These are phyloP conservation scores for Hypocrella siamensis DNA, from an alignment of 2,329 filamentous ascomycete species.

Conservation along the genomic window DNA sequence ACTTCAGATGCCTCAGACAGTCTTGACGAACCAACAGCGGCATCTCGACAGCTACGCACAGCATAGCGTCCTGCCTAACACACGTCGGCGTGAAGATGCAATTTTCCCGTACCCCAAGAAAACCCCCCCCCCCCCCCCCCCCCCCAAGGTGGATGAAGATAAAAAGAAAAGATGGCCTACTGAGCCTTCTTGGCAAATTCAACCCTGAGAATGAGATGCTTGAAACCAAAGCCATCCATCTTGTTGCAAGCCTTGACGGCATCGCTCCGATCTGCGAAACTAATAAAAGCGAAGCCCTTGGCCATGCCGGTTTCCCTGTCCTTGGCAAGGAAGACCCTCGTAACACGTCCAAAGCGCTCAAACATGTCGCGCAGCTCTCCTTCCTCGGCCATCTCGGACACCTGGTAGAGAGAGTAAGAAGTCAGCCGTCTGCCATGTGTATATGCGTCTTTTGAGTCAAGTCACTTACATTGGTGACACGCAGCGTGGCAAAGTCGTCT, in stretches of 20 bases:
- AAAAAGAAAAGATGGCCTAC: slow-evolving; percentile 14
- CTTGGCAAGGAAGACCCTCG: slow-evolving; percentile 93
- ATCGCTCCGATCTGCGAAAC: slow-evolving; percentile 78
- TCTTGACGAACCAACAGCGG: no score
- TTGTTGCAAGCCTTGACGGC: slow-evolving; percentile 88
- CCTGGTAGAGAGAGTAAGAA: slow-evolving; percentile 30
- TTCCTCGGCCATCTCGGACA: slow-evolving; percentile 95
- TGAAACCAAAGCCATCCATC: slow-evolving; percentile 92
- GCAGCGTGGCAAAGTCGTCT: slow-evolving; percentile 88
- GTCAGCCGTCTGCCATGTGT: neutral
- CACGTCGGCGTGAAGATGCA: no score
- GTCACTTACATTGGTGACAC: slow-evolving; percentile 83
- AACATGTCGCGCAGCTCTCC: slow-evolving; percentile 93
- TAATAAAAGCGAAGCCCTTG: slow-evolving; percentile 99
- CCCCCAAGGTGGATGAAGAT: neutral
- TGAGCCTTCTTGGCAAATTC: slow-evolving; percentile 70
- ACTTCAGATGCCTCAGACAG: no score
- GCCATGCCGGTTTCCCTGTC: slow-evolving; percentile 90
- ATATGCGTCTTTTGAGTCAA: neutral
- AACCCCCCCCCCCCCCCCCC: slow-evolving; percentile 3
- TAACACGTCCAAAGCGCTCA: slow-evolving; percentile 91
- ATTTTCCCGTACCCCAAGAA: no score
- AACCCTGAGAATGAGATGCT: slow-evolving; percentile 72
- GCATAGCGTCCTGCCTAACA: no score
- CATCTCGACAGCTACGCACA: no score